phyloP scores from a whole-genome alignment of 1,284 basidiomycete species.

The Puccinia novopanici region DNA sequence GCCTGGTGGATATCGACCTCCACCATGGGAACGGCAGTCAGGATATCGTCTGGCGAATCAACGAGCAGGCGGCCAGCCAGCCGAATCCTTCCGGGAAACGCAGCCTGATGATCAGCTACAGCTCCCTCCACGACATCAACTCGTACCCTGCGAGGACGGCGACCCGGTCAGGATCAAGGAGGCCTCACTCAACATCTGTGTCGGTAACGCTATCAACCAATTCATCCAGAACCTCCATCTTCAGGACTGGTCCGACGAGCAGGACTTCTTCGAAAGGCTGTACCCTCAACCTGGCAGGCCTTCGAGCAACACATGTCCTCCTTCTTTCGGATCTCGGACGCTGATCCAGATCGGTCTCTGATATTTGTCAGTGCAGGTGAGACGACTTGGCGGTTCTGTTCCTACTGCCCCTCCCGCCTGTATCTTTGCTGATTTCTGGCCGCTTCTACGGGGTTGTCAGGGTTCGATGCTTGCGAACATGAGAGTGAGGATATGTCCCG shows the following conservation, averaged over 20 bases:
- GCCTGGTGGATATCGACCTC: slow-evolving; percentile 59
- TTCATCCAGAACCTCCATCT: slow-evolving; percentile 59
- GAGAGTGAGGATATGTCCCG: slow-evolving; percentile 59
- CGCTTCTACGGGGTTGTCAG: not conserved
- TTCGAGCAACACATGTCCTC: slow-evolving; percentile 21
- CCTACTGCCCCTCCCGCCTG: not conserved
- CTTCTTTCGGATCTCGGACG: slow-evolving; percentile 24
- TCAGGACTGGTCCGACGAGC: slow-evolving; percentile 44
- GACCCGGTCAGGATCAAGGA: slow-evolving; percentile 57
- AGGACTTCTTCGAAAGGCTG: slow-evolving; percentile 49
- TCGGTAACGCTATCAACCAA: slow-evolving; percentile 55
- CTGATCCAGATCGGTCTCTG: slow-evolving; percentile 3
- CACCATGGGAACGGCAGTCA: slow-evolving; percentile 59
- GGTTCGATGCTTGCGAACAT: slow-evolving; percentile 57
- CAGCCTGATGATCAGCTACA: slow-evolving; percentile 57
- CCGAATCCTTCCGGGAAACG: not conserved
- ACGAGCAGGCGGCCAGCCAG: slow-evolving; percentile 39
- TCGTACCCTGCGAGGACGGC: slow-evolving; percentile 59
- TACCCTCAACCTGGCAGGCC: slow-evolving; percentile 6
- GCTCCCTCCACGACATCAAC: slow-evolving; percentile 59
- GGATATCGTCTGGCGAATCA: slow-evolving; percentile 58
- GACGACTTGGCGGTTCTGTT: slow-evolving; percentile 51
- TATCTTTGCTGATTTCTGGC: not conserved
- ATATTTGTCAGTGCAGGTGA: slow-evolving; percentile 49
- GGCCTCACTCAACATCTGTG: slow-evolving; percentile 56